These are phyloP conservation scores for Hordeum marinum DNA, from an alignment of 176 grass and related monocot species.

Conservation along the genomic window DNA sequence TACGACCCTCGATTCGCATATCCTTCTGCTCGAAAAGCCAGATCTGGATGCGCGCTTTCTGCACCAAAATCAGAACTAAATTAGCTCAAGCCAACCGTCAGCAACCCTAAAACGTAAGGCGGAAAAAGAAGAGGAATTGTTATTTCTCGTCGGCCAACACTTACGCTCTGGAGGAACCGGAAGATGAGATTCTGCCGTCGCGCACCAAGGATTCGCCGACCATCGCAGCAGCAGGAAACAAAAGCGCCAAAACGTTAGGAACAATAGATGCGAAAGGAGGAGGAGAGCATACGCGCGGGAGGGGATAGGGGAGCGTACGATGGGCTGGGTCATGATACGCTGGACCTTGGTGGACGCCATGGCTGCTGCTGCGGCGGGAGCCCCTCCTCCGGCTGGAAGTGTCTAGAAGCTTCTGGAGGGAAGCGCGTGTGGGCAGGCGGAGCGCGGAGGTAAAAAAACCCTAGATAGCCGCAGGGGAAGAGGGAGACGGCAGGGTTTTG, in stretches of 20 bases:
- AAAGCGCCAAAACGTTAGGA: constrained; percentile 8
- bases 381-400: background rate
- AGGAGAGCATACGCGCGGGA: background rate
- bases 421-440: background rate
- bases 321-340: constrained; percentile 98
- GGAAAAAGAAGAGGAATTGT: background rate
- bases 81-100: background rate
- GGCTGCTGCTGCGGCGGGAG: constrained; percentile 19
- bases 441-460: constrained; percentile 26
- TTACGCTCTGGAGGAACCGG: constrained; percentile 96
- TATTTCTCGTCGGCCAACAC: constrained; percentile 20
- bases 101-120: background rate
- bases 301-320: constrained; percentile 41
- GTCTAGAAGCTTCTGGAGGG: constrained; percentile 18
- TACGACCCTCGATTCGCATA: constrained; percentile 85
- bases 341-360: constrained; percentile 99
- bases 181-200: constrained; percentile 88
- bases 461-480: constrained; percentile 23
- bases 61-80: constrained; percentile 15
- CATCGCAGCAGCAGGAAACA: background rate
- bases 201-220: background rate
- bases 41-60: constrained; percentile 98
- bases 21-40: constrained; percentile 99
- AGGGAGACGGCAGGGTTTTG: background rate
- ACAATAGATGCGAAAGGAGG: background rate